phyloP scores from a whole-genome alignment of 768 basidiomycete genomes.

The Mycena indigotica region DNA sequence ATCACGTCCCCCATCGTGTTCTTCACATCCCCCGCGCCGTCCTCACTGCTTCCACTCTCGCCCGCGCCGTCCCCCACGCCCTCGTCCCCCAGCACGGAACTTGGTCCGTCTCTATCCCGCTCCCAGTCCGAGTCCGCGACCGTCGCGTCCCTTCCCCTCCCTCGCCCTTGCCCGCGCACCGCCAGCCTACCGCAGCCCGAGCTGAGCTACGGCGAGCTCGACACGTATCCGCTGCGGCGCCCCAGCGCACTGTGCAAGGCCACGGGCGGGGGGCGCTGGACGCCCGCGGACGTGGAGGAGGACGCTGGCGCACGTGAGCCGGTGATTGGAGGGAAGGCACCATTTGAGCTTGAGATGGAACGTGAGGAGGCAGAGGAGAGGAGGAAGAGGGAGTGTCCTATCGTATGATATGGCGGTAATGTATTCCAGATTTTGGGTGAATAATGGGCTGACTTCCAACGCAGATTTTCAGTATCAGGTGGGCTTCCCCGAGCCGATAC shows the following conservation, averaged over 20 bases:
- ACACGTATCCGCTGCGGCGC: constrained; percentile 71
- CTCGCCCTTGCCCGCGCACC: constrained; percentile 34
- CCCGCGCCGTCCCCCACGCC: too few relatives aligned
- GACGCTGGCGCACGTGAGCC: constrained; percentile 55
- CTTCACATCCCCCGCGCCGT: constrained; percentile 33
- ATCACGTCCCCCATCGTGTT: constrained; percentile 40
- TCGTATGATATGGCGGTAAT: constrained; percentile 55
- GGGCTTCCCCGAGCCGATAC: constrained; percentile 44
- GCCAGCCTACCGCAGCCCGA: constrained; percentile 38
- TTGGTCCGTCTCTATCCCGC: constrained; percentile 26
- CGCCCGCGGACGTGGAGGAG: constrained; percentile 57
- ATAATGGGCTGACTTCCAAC: background rate
- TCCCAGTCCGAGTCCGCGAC: too few relatives aligned
- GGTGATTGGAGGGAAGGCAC: constrained; percentile 66
- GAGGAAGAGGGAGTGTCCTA: constrained; percentile 56
- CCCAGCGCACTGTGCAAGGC: constrained; percentile 74
- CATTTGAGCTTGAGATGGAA: constrained; percentile 72
- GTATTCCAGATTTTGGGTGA: background rate
- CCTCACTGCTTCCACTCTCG: too few relatives aligned
- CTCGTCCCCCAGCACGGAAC: too few relatives aligned
- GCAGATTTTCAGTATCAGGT: constrained; percentile 66
- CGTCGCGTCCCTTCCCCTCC: constrained; percentile 37
- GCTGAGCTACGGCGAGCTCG: constrained; percentile 68
- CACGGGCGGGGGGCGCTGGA: constrained; percentile 80
- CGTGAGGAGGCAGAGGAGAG: constrained; percentile 59